Evolutionary conservation across 345 rosid species (phyloP).

Genomic region (Salix viminalis): DNA sequence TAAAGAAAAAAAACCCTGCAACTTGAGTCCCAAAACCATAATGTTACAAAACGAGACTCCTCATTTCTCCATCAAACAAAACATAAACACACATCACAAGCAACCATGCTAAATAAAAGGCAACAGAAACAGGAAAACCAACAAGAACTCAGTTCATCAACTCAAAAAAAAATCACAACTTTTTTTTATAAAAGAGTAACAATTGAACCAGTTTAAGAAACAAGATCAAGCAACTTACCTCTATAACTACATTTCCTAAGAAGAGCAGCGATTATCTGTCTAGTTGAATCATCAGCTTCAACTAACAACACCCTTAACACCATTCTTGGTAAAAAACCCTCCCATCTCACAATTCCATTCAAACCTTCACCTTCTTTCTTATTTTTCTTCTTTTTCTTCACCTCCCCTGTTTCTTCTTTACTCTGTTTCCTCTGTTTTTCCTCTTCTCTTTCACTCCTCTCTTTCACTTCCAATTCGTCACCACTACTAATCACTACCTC

Average conservation of each 20-base stretch:
- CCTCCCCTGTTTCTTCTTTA: background rate
- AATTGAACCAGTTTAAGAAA: background rate
- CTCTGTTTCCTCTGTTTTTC: conserved; percentile 4
- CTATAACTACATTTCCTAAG: conserved; percentile 79
- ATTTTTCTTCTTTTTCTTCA: conserved; percentile 3
- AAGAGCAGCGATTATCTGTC: conserved; percentile 82
- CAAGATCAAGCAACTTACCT: conserved; percentile 41
- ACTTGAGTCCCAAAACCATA: background rate
- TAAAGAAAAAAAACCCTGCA: background rate
- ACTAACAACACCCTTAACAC: conserved; percentile 70
- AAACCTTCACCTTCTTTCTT: conserved; percentile 7
- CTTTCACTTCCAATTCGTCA: conserved; percentile 32
- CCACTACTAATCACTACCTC: conserved; percentile 37
- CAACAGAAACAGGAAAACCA: background rate
- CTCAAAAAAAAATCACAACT: background rate
- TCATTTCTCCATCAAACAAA: background rate
- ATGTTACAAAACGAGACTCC: background rate
- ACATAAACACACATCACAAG: background rate
- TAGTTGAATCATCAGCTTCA: conserved; percentile 91
- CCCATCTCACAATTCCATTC: conserved; percentile 56
- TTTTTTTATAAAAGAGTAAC: background rate
- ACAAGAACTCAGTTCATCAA: background rate
- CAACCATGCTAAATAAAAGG: background rate
- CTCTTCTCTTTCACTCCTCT: conserved; percentile 17
- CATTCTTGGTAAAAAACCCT: conserved; percentile 61